A percentile compares a stretch with the other conserved stretches of the same genome.
These are phyloP conservation scores for Mycena kentingensis DNA, from an alignment of 768 basidiomycete genomes.

Conservation along the genomic window DNA sequence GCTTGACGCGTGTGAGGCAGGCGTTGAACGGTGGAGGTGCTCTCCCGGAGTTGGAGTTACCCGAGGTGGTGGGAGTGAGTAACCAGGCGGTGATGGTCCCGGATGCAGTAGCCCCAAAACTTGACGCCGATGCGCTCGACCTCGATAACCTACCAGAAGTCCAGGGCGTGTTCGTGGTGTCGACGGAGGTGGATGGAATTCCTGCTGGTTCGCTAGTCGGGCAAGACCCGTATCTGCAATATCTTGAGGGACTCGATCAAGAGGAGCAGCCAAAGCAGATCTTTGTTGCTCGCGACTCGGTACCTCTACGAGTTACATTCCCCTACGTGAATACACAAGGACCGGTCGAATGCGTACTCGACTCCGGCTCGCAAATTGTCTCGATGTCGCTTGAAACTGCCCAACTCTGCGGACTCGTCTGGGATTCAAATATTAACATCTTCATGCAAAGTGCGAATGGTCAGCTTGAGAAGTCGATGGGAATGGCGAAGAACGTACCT, in stretches of 20 bases:
- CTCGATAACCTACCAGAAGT: background rate
- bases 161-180: background rate
- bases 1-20: constrained; percentile 2
- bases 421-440: constrained; percentile 24
- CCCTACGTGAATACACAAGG: constrained; percentile 17
- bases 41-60: background rate
- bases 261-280: background rate
- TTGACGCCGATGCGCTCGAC: background rate
- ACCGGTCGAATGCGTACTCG: constrained; percentile 25
- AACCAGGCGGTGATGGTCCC: too few species aligned
- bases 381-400: constrained; percentile 26
- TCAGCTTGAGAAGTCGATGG: constrained; percentile 20
- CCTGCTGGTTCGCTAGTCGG: too few species aligned
- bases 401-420: constrained; percentile 9
- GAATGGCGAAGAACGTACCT: constrained; percentile 28
- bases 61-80: background rate
- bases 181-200: background rate
- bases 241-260: background rate
- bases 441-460: constrained; percentile 31
- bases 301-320: constrained; percentile 4
- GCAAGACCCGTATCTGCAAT: background rate
- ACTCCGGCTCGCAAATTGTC: too few species aligned
- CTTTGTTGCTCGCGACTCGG: constrained; percentile 5
- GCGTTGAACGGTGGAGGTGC: background rate
- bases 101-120: too few species aligned